Percentiles rank a stretch among this genome's conserved stretches.
phyloP scores from a whole-genome alignment of 371 early-diverging fungal genomes.

The Sporodiniella umbellata region DNA sequence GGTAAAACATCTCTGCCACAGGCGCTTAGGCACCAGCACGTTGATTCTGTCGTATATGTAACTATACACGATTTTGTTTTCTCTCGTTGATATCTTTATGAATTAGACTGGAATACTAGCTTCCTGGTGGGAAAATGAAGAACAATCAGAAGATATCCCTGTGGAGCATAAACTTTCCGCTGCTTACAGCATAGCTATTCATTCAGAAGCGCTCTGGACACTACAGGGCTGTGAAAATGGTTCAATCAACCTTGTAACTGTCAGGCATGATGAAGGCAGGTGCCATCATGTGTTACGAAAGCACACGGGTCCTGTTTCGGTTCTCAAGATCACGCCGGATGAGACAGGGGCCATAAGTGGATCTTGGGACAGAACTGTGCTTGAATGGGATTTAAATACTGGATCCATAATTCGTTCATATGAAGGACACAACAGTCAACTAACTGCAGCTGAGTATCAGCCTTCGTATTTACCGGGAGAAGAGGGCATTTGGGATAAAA shows the following conservation, averaged over 20 bases:
- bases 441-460: constrained; percentile 72
- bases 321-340: constrained; percentile 70
- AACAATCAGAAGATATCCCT: constrained; percentile 37
- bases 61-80: not conserved
- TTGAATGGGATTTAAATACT: constrained; percentile 90
- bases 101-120: constrained; percentile 76
- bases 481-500: constrained; percentile 25
- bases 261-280: constrained; percentile 93
- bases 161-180: constrained; percentile 74
- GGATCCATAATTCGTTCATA: constrained; percentile 72
- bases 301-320: constrained; percentile 85
- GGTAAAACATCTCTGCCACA: constrained; percentile 82
- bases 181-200: constrained; percentile 86
- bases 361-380: constrained; percentile 85
- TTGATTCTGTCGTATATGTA: constrained; percentile 84
- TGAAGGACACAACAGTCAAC: constrained; percentile 74
- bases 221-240: constrained; percentile 85
- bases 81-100: not conserved
- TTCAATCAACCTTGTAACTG: constrained; percentile 76
- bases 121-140: constrained; percentile 94
- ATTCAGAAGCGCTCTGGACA: constrained; percentile 88
- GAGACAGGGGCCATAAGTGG: constrained; percentile 84
- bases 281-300: constrained; percentile 73
- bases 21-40: constrained; percentile 79
- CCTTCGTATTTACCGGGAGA: constrained; percentile 46